Percentiles rank a stretch among this genome's conserved stretches.
Conservation (phyloP, 2,329 filamentous ascomycete genomes). For the Paracamarosporium sp. region DNA sequence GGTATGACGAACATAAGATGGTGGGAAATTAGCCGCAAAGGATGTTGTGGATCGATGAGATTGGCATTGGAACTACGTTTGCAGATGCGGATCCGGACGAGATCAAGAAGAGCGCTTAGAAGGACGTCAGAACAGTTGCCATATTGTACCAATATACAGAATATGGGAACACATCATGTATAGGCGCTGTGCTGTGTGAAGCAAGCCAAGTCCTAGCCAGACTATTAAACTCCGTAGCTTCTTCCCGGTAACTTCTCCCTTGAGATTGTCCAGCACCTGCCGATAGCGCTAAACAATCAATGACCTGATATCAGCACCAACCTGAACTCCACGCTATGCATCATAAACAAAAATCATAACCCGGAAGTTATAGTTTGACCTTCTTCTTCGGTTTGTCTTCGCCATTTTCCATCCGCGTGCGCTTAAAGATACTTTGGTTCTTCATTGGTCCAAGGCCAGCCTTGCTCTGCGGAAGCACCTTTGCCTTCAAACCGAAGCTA, state of each 20-base stretch:
- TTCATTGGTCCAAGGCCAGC: constrained; percentile 40
- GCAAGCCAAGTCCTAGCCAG: no score
- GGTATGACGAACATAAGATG: constrained; percentile 48
- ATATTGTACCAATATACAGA: not conserved
- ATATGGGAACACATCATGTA: no score
- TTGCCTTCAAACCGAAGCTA: constrained; percentile 42
- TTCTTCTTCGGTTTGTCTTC: constrained; percentile 43
- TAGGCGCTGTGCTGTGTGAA: no score
- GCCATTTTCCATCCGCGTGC: constrained; percentile 32
- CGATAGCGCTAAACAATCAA: not conserved
- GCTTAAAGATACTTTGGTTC: constrained; percentile 46
- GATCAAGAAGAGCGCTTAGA: not conserved
- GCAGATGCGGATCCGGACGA: not conserved
- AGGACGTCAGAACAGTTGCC: not conserved
- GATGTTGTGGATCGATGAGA: constrained; percentile 1
- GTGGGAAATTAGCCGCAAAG: constrained; percentile 3
- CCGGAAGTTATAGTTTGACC: constrained; percentile 35
- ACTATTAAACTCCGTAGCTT: no score
- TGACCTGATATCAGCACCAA: not conserved
- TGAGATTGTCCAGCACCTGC: no score
- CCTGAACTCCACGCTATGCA: constrained; percentile 7
- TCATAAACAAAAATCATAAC: not conserved
- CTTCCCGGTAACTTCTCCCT: no score
- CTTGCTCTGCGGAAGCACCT: constrained; percentile 32
- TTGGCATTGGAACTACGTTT: not conserved